Percentiles rank a stretch among this genome's conserved stretches.
Evolutionary conservation across 257 asterid genomes (phyloP).

Genomic region (Primulina eburnea): DNA sequence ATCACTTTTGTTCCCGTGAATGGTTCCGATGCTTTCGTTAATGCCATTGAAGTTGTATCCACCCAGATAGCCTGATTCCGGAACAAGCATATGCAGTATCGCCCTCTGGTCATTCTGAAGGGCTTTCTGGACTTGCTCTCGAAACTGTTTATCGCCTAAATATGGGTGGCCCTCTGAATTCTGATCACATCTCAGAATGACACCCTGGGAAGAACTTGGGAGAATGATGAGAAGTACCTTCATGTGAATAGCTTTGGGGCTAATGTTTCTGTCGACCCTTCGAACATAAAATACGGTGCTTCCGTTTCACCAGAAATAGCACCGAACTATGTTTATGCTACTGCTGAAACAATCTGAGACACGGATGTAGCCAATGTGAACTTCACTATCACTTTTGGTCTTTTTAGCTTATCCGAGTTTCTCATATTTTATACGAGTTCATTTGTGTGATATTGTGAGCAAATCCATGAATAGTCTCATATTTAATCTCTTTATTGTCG

Average conservation of each 20-base stretch:
- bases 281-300: slow-evolving; percentile 23
- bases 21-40: slow-evolving; percentile 48
- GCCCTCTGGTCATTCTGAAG: slow-evolving; percentile 38
- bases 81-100: slow-evolving; percentile 37
- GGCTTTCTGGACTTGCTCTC: slow-evolving; percentile 30
- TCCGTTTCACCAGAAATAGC: slow-evolving; percentile 18
- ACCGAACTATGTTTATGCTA: slow-evolving; percentile 28
- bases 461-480: neutral
- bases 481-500: slow-evolving; percentile 31
- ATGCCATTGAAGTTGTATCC: slow-evolving; percentile 51
- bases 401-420: slow-evolving; percentile 27
- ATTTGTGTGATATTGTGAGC: slow-evolving; percentile 37
- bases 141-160: slow-evolving; percentile 50
- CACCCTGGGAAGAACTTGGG: slow-evolving; percentile 55
- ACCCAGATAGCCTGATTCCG: slow-evolving; percentile 36
- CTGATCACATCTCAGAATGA: slow-evolving; percentile 49
- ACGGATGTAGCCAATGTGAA: neutral
- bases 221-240: neutral
- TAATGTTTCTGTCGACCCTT: neutral
- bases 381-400: slow-evolving; percentile 29
- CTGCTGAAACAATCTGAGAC: slow-evolving; percentile 33
- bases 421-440: slow-evolving; percentile 28
- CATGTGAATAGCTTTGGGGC: neutral
- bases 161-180: slow-evolving; percentile 48
- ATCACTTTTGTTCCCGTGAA: slow-evolving; percentile 35